Evolutionary conservation across 148 eudicot species (phyloP).

Genomic region (Chenopodium berlandieri): DNA sequence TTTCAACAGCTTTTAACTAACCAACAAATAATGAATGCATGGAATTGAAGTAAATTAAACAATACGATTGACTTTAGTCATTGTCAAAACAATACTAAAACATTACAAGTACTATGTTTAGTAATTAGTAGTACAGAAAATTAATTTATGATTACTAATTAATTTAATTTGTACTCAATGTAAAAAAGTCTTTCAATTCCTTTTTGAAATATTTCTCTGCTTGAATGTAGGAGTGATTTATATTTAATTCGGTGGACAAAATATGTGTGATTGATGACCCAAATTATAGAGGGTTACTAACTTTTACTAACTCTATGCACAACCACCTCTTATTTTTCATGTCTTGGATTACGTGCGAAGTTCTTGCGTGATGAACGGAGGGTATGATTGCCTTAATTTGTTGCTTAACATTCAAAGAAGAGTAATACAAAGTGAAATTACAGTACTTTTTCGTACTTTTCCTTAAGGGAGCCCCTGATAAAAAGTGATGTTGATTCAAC

Average conservation of each 20-base stretch:
- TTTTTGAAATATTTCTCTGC: neutral
- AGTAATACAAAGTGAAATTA: neutral
- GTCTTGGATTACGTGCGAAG: neutral
- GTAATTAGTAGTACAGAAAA: no score
- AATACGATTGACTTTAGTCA: neutral
- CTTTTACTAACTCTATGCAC: slow-evolving; percentile 8
- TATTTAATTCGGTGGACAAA: no score
- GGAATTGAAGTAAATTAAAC: neutral
- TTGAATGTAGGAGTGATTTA: neutral
- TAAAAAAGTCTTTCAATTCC: neutral
- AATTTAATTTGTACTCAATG: no score
- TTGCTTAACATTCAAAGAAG: neutral
- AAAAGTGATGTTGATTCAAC: no score
- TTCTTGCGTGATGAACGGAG: slow-evolving; percentile 23
- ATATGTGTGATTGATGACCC: neutral
- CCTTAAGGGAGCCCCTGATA: no score
- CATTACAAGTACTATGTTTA: no score
- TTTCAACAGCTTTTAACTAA: slow-evolving; percentile 24
- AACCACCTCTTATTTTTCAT: neutral
- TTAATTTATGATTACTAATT: no score
- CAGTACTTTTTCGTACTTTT: neutral
- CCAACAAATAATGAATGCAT: slow-evolving; percentile 1
- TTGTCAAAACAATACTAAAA: neutral
- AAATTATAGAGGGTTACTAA: slow-evolving; percentile 2
- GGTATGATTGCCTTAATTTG: neutral